Evolutionary conservation across 176 grass and related monocot genomes (phyloP).

Genomic region (Ensete glaucum): DNA sequence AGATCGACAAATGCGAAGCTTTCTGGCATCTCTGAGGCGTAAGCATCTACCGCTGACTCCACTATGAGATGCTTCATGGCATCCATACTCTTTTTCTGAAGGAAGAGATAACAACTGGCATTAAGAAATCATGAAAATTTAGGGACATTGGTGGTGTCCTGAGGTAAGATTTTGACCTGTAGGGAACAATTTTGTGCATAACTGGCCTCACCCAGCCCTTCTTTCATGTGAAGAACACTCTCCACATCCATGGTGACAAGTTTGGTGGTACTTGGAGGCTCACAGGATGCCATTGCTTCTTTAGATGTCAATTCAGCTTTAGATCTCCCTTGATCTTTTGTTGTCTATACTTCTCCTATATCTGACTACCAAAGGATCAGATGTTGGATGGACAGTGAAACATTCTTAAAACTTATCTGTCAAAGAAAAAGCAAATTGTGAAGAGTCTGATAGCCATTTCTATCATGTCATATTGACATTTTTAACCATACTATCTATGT

Average conservation of each 20-base stretch:
- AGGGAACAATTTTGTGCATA: constrained; percentile 95
- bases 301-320: neutral
- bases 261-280: constrained; percentile 48
- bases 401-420: too few relatives aligned
- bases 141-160: neutral
- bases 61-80: constrained; percentile 61
- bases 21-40: constrained; percentile 52
- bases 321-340: too few relatives aligned
- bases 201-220: constrained; percentile 78
- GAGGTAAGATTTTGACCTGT: constrained; percentile 33
- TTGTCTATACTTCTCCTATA: too few relatives aligned
- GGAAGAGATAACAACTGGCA: neutral
- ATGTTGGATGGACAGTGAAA: too few relatives aligned
- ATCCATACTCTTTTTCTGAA: constrained; percentile 72
- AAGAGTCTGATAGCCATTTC: too few relatives aligned
- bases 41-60: constrained; percentile 48
- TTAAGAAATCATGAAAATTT: neutral
- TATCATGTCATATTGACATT: too few relatives aligned
- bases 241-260: constrained; percentile 58
- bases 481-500: too few relatives aligned
- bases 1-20: constrained; percentile 76
- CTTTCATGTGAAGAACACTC: constrained; percentile 88
- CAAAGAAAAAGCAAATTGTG: too few relatives aligned
- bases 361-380: too few relatives aligned
- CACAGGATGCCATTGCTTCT: constrained; percentile 49